Evolutionary conservation across 768 basidiomycete genomes (phyloP).

Genomic region (Suillus spraguei): DNA sequence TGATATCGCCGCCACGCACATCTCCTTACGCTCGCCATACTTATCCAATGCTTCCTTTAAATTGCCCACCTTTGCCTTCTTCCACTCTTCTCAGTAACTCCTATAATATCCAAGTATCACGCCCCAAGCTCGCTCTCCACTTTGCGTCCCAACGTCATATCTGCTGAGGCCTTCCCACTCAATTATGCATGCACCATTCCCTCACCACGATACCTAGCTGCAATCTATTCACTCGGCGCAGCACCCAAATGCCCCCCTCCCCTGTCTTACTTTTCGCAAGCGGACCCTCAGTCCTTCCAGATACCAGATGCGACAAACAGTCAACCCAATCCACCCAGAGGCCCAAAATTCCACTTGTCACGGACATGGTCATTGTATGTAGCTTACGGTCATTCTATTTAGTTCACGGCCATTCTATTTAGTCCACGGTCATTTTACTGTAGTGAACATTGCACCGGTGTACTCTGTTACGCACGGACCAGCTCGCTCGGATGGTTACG

Average conservation of each 20-base stretch:
- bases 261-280: not conserved
- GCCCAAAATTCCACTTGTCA: constrained; percentile 66
- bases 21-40: no score
- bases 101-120: constrained; percentile 54
- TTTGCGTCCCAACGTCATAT: constrained; percentile 53
- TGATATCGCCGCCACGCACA: no score
- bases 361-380: no score
- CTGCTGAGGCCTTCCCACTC: constrained; percentile 59
- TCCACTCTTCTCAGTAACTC: constrained; percentile 54
- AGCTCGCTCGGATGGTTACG: no score
- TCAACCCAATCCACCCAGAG: constrained; percentile 76
- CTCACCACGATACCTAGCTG: constrained; percentile 73
- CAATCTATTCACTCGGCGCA: constrained; percentile 68
- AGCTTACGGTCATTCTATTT: no score
- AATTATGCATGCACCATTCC: constrained; percentile 77
- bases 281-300: constrained; percentile 38
- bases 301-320: constrained; percentile 49
- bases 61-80: constrained; percentile 52
- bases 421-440: no score
- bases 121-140: constrained; percentile 27
- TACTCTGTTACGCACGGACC: no score
- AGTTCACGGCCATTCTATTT: no score
- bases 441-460: no score
- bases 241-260: constrained; percentile 20
- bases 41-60: constrained; percentile 19